A percentile compares a stretch with the other conserved stretches of the same genome.
These are phyloP conservation scores for Calophaca sinica DNA, from an alignment of 306 rosid species.

Conservation along the genomic window DNA sequence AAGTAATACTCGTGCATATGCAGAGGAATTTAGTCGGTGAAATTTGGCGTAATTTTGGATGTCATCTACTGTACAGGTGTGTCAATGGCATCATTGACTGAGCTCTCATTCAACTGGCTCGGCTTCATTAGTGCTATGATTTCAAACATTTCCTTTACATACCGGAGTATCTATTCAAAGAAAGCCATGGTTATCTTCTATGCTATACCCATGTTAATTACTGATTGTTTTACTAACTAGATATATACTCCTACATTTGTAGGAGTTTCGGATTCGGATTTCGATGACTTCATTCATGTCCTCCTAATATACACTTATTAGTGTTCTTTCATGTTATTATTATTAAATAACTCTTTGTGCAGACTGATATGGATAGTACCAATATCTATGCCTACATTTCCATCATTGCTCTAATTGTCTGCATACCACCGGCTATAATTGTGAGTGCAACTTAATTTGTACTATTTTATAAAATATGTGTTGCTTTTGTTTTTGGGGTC, in stretches of 20 bases:
- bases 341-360: slow-evolving; percentile 45
- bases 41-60: slow-evolving; percentile 34
- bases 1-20: neutral
- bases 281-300: neutral
- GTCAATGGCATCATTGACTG: slow-evolving; percentile 95
- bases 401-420: slow-evolving; percentile 87
- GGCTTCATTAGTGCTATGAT: slow-evolving; percentile 96
- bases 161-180: slow-evolving; percentile 94
- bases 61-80: slow-evolving; percentile 66
- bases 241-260: no score
- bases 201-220: slow-evolving; percentile 1
- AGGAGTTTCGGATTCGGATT: no score
- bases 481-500: neutral
- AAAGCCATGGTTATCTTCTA: slow-evolving; percentile 84
- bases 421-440: slow-evolving; percentile 88
- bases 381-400: slow-evolving; percentile 93
- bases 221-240: slow-evolving; percentile 15
- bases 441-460: slow-evolving; percentile 63
- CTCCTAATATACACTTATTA: neutral
- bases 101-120: slow-evolving; percentile 92
- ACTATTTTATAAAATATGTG: slow-evolving; percentile 12
- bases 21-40: neutral
- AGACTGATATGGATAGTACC: slow-evolving; percentile 98
- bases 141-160: slow-evolving; percentile 92
- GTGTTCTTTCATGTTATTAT: slow-evolving; percentile 24